Evolutionary conservation across 345 rosid genomes (phyloP), one percentile per base, ranked within the genome.

Genomic region (Hibiscus syriacus): DNA sequence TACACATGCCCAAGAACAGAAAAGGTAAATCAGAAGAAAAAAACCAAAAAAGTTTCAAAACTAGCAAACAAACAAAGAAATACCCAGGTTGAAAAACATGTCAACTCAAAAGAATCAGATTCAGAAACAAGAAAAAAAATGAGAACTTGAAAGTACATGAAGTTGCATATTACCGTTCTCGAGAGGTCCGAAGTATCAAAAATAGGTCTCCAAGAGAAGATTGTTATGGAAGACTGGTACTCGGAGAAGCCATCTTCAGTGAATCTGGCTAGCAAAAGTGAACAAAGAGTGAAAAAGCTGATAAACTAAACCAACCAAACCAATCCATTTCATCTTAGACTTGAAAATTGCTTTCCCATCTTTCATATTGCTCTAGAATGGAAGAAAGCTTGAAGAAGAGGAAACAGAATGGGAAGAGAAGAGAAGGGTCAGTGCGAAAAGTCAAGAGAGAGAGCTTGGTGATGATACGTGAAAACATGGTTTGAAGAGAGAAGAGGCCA

Each of bases 161-260:
- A 13, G 5, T 6, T 14, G 6, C 58, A 46, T 50, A 66, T 74
- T 84, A 92, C 96, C 68, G 79, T 69, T 79, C 62, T 79, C 36
- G 81, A 34, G 19, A 83, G 67, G 72, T 83, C 86, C 32, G 83
- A 60, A 73, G 77, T 77, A 43, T 91, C 95, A 70, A 89, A 89
- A 77, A 90, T 75, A 66, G 99, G 99, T 77, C 95, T 80, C 99
- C 99, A 94, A 52, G 99, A 89, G 74, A 94, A 94, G 81, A 94
- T 83, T 54, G 96, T 89, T 72, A 91, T 69, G 16, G 97, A 92
- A 55, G 96, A 80, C 10, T 88, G 90, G 83, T 84, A 91, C n/a
- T 91, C 95, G 0, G 90, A 76, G 80, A 81, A 65, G 72, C 89
- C 91, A 19, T 77, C 82, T 32, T 86, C 81, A 0, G 94, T 87